phyloP scores from a whole-genome alignment of 495 filamentous ascomycete species.

The Lasiosphaeria ovina region DNA sequence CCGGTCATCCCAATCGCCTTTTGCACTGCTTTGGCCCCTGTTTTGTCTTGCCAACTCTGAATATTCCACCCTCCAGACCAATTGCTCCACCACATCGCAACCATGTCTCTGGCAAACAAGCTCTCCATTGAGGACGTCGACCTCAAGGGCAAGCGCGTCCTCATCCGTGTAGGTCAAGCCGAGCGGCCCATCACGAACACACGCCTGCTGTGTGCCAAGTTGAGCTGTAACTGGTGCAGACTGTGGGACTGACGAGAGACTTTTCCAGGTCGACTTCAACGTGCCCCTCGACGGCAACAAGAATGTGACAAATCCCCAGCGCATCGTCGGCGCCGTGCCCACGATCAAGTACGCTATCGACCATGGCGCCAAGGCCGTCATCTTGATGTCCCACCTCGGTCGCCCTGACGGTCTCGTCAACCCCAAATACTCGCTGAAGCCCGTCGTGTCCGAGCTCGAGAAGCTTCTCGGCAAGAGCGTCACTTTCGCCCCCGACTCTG shows the following conservation, averaged over 20 bases:
- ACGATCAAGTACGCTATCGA: conserved; percentile 98
- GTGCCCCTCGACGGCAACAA: conserved; percentile 87
- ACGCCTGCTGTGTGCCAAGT: neutral
- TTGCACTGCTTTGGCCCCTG: conserved; percentile 4
- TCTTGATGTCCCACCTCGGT: conserved; percentile 98
- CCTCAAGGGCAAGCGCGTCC: conserved; percentile 94
- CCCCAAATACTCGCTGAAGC: conserved; percentile 91
- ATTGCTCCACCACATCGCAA: conserved; percentile 29
- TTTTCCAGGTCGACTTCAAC: conserved; percentile 93
- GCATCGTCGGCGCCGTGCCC: conserved; percentile 94
- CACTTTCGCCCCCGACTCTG: conserved; percentile 85
- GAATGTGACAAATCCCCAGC: conserved; percentile 97
- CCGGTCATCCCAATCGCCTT: conserved; percentile 1
- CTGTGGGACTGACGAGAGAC: conserved; percentile 14
- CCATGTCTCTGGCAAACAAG: conserved; percentile 98
- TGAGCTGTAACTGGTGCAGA: neutral
- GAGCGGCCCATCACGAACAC: neutral
- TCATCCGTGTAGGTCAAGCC: conserved; percentile 77
- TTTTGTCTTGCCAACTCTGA: neutral
- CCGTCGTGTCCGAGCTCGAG: conserved; percentile 87
- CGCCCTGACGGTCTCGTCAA: conserved; percentile 88
- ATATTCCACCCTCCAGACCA: conserved; percentile 5
- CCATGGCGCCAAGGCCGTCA: conserved; percentile 87
- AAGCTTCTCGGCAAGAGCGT: conserved; percentile 81
- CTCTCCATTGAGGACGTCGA: conserved; percentile 94